A percentile compares a stretch with the other conserved stretches of the same genome.
Evolutionary conservation across 257 asterid genomes (phyloP).

Genomic region (Ballota nigra): DNA sequence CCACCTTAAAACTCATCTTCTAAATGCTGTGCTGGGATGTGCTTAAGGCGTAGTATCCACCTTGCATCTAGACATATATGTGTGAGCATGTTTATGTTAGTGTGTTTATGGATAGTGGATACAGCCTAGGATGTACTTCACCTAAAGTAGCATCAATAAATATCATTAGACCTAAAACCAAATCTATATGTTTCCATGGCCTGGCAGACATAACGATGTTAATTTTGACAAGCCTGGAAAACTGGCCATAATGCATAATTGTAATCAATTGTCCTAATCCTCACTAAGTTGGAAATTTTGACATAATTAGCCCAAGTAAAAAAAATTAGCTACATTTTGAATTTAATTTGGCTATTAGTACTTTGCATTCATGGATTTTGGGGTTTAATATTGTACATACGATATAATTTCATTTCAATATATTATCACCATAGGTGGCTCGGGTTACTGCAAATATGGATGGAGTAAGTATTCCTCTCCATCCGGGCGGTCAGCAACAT

Average conservation of each 20-base stretch:
- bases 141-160: background rate
- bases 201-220: background rate
- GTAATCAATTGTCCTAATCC: background rate
- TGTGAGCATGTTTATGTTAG: background rate
- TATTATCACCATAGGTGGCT: constrained; percentile 60
- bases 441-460: constrained; percentile 96
- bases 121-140: background rate
- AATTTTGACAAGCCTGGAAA: background rate
- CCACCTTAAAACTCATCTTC: background rate
- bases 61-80: background rate
- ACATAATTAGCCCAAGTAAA: background rate
- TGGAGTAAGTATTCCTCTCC: constrained; percentile 96
- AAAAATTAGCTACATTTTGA: background rate
- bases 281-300: background rate
- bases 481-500: constrained; percentile 94
- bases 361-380: constrained; percentile 1
- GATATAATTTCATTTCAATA: constrained; percentile 3
- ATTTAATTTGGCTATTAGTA: background rate
- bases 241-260: background rate
- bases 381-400: background rate
- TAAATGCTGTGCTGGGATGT: background rate
- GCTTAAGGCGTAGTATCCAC: background rate
- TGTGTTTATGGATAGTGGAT: background rate
- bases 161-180: background rate
- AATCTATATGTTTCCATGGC: background rate